phyloP scores from a whole-genome alignment of 2,329 filamentous ascomycete species.

The Huntiella decipiens region DNA sequence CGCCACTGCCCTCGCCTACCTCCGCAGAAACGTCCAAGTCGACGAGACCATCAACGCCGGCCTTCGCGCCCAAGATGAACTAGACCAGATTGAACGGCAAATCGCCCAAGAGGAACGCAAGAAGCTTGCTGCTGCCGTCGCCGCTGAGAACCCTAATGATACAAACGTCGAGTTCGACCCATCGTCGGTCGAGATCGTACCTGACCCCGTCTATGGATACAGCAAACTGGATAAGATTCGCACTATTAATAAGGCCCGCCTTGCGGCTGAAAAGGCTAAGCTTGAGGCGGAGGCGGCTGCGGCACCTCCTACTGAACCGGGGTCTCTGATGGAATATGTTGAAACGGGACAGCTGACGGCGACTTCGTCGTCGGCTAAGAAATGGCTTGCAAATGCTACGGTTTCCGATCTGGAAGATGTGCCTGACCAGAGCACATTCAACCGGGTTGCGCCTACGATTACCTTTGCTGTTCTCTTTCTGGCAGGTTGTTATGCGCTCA shows the following conservation, averaged over 20 bases:
- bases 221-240: constrained; percentile 39
- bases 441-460: constrained; percentile 37
- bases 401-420: constrained; percentile 31
- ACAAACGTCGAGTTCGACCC: constrained; percentile 15
- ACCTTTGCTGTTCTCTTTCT: constrained; percentile 28
- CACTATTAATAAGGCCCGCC: constrained; percentile 30
- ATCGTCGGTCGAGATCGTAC: constrained; percentile 14
- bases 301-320: constrained; percentile 5
- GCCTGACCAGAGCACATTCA: constrained; percentile 31
- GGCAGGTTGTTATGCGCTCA: constrained; percentile 24
- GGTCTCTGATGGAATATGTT: constrained; percentile 14
- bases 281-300: constrained; percentile 22
- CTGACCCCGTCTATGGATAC: constrained; percentile 36
- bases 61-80: constrained; percentile 42
- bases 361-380: constrained; percentile 22
- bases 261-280: constrained; percentile 25
- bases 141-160: constrained; percentile 10
- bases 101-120: constrained; percentile 12
- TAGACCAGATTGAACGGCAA: constrained; percentile 30
- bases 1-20: constrained; percentile 30
- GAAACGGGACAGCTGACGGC: constrained; percentile 22
- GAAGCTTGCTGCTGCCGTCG: constrained; percentile 4
- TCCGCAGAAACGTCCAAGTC: constrained; percentile 34
- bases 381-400: constrained; percentile 24
- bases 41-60: constrained; percentile 43